Base-by-base conservation (phyloP, 2,329 filamentous ascomycete genomes). In the Dactylellina haptotyla region DNA sequence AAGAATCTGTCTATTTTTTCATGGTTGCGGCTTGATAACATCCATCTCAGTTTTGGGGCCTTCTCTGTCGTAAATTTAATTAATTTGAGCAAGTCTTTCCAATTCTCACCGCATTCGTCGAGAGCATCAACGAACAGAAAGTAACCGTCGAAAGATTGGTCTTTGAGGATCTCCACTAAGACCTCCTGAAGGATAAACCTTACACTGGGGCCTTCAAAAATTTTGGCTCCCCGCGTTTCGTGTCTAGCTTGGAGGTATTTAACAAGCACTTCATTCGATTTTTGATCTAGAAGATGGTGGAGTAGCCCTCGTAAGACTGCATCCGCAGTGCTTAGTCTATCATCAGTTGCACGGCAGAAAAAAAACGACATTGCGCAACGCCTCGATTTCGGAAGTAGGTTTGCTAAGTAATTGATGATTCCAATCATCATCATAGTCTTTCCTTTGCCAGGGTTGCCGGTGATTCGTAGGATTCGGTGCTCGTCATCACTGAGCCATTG, bases 401-500 rank as follows among this genome's bases (percentile, higher is more conserved):
- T 34, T 8, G 14, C 37, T 6, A 64, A 14, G 25, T 54, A 14
- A 12, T 46, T 28, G 4, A 46, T 23, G 12, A 53, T 23, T 5
- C 48, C 34, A 32, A 54, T 64, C 34, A 64, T 54, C 10, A 54
- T 45, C 59, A 64, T 64, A n/a, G 59, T 64, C 46, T 64, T 64
- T 1, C 59, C 59, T 18, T 64, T 64, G 10, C 59, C 59, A 9
- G 59, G 59, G 6, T 54, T 48, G 8, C 59, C 59, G 3, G 48
- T 32, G 18, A 54, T 45, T 5, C 59, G 28, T 3, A 64, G 25
- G 5, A 81, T 61, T 12, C 75, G 77, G 39, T 65, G 73, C 2
- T 76, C 32, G 8, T 69, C 3, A 30, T 77, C 58, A 12, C 76
- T 37, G 1, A 58, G 77, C 76, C 79, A 82, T 37, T 69, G 43